phyloP scores from a whole-genome alignment of 371 early-diverging fungal genomes.

The Rhizopus sp. region DNA sequence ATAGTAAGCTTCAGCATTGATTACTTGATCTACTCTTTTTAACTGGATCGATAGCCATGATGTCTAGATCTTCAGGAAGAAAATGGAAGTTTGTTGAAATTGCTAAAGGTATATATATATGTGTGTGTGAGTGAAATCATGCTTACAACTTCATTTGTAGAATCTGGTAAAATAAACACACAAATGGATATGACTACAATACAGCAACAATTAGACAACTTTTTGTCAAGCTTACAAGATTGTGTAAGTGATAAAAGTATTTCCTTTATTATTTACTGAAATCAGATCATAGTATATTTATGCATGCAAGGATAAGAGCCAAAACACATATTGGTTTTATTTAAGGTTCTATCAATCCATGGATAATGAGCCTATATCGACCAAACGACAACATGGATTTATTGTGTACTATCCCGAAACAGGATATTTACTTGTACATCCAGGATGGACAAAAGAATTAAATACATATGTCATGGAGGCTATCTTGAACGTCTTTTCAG shows the following conservation, averaged over 20 bases:
- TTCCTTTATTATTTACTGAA: background rate
- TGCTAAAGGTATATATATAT: conserved; percentile 5
- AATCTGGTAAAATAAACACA: conserved; percentile 12
- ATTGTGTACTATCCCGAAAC: conserved; percentile 52
- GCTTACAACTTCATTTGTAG: background rate
- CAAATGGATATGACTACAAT: background rate
- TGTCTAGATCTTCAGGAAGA: conserved; percentile 23
- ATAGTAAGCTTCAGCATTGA: conserved; percentile 14
- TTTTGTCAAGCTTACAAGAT: conserved; percentile 9
- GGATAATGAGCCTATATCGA: conserved; percentile 25
- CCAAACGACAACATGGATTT: conserved; percentile 26
- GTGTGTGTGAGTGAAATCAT: background rate
- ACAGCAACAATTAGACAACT: background rate
- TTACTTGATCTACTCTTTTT: background rate
- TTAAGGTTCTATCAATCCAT: conserved; percentile 38
- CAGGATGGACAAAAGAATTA: conserved; percentile 29
- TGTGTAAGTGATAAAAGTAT: conserved; percentile 13
- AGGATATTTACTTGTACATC: conserved; percentile 37
- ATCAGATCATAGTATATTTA: conserved; percentile 38
- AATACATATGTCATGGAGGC: conserved; percentile 47
- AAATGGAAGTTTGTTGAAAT: conserved; percentile 37
- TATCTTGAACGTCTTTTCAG: conserved; percentile 34
- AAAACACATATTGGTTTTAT: conserved; percentile 47
- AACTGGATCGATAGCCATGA: conserved; percentile 16
- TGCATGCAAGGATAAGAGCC: conserved; percentile 23